These are phyloP conservation scores for Leccinellum albellum DNA, from an alignment of 768 basidiomycete species.

Conservation along the genomic window DNA sequence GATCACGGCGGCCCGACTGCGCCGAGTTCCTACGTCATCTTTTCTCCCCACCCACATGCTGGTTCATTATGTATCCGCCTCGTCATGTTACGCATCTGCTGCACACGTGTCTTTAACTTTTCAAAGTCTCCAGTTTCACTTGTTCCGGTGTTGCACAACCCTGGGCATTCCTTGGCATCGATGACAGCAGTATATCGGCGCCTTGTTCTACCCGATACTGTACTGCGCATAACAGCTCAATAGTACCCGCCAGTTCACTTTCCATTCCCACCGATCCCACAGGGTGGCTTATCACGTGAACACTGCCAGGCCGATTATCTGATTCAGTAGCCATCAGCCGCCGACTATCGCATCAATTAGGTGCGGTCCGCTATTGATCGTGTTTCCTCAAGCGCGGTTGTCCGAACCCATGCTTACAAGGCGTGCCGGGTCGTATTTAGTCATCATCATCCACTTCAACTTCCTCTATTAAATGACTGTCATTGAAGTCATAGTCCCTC, in stretches of 20 bases:
- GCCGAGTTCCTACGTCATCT: slow-evolving; percentile 16
- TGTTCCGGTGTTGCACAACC: neutral
- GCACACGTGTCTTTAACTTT: slow-evolving; percentile 9
- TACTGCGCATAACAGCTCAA: neutral
- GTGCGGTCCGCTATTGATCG: neutral
- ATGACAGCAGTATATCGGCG: neutral
- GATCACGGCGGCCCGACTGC: slow-evolving; percentile 18
- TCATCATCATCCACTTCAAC: neutral
- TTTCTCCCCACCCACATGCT: slow-evolving; percentile 1
- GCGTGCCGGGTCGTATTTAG: slow-evolving; percentile 11
- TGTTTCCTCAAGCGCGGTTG: neutral
- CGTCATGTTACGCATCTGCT: neutral
- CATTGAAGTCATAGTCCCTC: neutral
- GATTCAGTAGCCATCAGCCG: no score
- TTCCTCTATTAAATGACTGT: neutral
- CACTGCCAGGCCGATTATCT: neutral
- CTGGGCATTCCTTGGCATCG: neutral
- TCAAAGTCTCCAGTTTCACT: neutral
- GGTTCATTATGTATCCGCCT: neutral
- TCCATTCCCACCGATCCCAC: neutral
- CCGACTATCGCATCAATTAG: neutral
- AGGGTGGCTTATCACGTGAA: neutral
- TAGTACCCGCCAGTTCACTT: neutral
- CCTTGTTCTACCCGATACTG: neutral
- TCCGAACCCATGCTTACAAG: slow-evolving; percentile 12